Base-by-base conservation (phyloP, 1,284 basidiomycete genomes). In the Peniophora sp. region DNA sequence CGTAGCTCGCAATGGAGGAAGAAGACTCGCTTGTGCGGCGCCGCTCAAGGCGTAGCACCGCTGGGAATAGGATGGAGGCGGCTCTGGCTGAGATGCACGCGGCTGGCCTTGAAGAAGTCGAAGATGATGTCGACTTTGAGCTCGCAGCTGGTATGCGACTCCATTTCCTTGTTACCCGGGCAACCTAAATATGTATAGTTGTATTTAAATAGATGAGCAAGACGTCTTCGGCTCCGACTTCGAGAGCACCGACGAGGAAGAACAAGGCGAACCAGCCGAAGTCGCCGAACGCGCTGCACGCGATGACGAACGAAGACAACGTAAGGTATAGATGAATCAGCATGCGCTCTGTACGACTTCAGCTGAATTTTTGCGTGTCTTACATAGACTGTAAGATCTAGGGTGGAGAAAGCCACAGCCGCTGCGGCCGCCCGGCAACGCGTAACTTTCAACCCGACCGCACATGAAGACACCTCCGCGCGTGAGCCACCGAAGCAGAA, bases 171-270 rank as follows among this genome's bases (percentile, higher is more conserved):
- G n/a, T 20, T 20, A 9, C 3, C n/a, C 9, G 32, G 12, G 17
- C n/a, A 11, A 24, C 12, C 12, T 32, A 32, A 6, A 32, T 32
- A 32, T 32, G 24, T 35, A 47, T 20, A 15, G 37, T 41, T 41
- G 23, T 47, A 24, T 24, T n/a, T 35, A 43, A 23, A 18, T 24
- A 88, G 88, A 85, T 48, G 88, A 92, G 63, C 80, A 86, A 54
- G 88, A 91, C 59, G 63, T 83, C 9, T 88, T 88, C 55, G 87
- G 77, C 54, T 87, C 83, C 14, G 89, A 92, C 62, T 92, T 92
- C 58, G 83, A 81, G 54, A 88, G 85, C 54, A 91, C 87, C 0
- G 88, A 89, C 50, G 84, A 87, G 52, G 88, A 88, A 56, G 78
- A 73, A 27, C 68, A 60, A 0, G 73, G 76, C 47, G 76, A 76